A percentile compares a stretch with the other conserved stretches of the same genome.
phyloP scores from a whole-genome alignment of 2,329 filamentous ascomycete species.

The Fusarium sp. region DNA sequence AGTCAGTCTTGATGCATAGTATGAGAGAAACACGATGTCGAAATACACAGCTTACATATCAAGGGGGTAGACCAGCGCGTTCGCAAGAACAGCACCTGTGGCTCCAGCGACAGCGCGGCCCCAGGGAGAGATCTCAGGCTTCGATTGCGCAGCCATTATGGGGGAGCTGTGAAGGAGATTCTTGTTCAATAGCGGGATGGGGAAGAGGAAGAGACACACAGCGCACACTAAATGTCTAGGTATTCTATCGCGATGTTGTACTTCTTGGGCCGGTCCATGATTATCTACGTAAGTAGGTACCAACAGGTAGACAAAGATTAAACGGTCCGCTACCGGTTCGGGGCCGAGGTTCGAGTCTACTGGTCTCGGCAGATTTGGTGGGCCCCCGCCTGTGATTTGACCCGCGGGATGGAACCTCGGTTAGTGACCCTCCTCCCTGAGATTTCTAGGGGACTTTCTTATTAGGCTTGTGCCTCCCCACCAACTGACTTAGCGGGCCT shows the following conservation, averaged over 20 bases:
- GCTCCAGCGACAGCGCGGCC: constrained; percentile 92
- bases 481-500: too few relatives aligned
- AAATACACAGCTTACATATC: constrained; percentile 77
- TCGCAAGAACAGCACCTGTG: constrained; percentile 91
- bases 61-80: constrained; percentile 93
- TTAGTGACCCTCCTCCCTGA: constrained; percentile 28
- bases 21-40: not conserved
- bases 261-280: constrained; percentile 16
- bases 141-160: constrained; percentile 66
- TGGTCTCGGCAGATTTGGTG: constrained; percentile 41
- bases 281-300: constrained; percentile 13
- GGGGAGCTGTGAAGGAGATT: not conserved
- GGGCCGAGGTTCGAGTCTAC: constrained; percentile 40
- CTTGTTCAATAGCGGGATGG: not conserved
- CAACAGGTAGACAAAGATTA: constrained; percentile 17
- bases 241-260: constrained; percentile 14
- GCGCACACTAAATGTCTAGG: constrained; percentile 15
- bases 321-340: constrained; percentile 34
- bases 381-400: constrained; percentile 35
- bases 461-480: not conserved
- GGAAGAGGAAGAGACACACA: not conserved
- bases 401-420: constrained; percentile 39
- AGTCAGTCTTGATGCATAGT: not conserved
- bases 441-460: not conserved
- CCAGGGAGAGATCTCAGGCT: constrained; percentile 86